Evolutionary conservation across 495 filamentous ascomycete genomes (phyloP).

Genomic region (Bombardia bombarda): DNA sequence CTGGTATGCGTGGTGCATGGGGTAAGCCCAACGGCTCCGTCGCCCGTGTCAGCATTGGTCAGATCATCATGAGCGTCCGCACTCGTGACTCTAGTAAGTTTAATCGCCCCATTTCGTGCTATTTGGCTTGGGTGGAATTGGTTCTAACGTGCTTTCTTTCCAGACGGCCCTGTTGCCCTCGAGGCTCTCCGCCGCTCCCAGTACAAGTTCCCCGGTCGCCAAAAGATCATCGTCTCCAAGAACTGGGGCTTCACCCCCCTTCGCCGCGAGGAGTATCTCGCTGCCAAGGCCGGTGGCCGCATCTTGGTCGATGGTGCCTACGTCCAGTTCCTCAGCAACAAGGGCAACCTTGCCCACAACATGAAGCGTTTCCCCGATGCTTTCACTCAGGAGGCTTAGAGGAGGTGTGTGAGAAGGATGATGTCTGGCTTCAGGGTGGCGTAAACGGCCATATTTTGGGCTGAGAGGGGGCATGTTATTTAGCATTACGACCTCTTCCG

Average conservation of each 20-base stretch:
- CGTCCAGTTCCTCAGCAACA: constrained; percentile 93
- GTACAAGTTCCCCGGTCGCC: constrained; percentile 99
- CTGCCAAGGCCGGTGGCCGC: constrained; percentile 81
- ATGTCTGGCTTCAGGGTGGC: constrained; percentile 26
- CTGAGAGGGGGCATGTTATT: constrained; percentile 24
- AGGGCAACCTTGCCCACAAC: constrained; percentile 78
- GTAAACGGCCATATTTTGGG: constrained; percentile 26
- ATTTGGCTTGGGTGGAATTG: too few relatives aligned
- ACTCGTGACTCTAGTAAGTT: constrained; percentile 79
- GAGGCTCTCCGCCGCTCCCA: constrained; percentile 97
- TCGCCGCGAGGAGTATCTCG: constrained; percentile 90
- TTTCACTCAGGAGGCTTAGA: constrained; percentile 50
- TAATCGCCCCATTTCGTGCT: neutral
- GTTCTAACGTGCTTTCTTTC: constrained; percentile 16
- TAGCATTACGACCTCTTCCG: constrained; percentile 11
- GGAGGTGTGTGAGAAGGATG: constrained; percentile 24
- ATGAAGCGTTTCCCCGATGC: constrained; percentile 88
- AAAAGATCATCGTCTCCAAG: constrained; percentile 99
- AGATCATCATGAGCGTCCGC: constrained; percentile 93
- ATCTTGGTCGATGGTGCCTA: constrained; percentile 96
- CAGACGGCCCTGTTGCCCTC: constrained; percentile 83
- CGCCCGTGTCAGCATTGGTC: constrained; percentile 98
- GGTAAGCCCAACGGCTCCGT: constrained; percentile 98
- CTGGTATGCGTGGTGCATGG: constrained; percentile 99
- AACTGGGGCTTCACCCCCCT: constrained; percentile 99